A percentile compares a stretch with the other conserved stretches of the same genome.
phyloP scores from a whole-genome alignment of 1,139 yeast genomes.

The Pichia terricola region DNA sequence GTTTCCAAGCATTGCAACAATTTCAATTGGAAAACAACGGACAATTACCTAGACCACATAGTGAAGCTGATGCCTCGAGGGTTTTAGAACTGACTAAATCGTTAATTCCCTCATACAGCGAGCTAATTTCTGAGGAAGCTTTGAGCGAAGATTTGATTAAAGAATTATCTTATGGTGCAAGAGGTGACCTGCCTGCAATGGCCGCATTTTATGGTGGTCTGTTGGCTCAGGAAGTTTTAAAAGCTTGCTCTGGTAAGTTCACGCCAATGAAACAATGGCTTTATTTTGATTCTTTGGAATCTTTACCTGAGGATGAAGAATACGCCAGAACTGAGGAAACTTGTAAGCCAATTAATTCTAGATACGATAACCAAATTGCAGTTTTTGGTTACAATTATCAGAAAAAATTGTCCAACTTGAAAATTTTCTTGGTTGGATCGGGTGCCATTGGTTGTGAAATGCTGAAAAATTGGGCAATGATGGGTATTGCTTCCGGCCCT shows the following conservation, averaged over 20 bases:
- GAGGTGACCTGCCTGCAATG: conserved; percentile 87
- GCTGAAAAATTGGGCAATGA: conserved; percentile 95
- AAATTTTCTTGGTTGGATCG: conserved; percentile 87
- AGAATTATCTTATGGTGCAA: conserved; percentile 74
- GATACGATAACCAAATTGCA: conserved; percentile 91
- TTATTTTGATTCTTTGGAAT: conserved; percentile 90
- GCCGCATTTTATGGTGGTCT: conserved; percentile 91
- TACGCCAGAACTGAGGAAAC: conserved; percentile 60
- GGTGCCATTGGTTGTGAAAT: conserved; percentile 99
- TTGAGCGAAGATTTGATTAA: conserved; percentile 58
- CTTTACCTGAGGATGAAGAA: conserved; percentile 54
- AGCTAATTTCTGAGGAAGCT: conserved; percentile 39
- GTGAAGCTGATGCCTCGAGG: conserved; percentile 67
- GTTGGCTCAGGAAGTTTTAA: conserved; percentile 92
- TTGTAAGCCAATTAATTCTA: conserved; percentile 64
- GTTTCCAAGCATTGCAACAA: conserved; percentile 80
- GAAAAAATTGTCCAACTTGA: conserved; percentile 61
- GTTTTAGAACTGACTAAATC: conserved; percentile 51
- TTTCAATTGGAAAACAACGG: conserved; percentile 58
- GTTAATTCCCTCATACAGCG: conserved; percentile 43
- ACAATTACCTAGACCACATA: conserved; percentile 65
- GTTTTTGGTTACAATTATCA: conserved; percentile 82
- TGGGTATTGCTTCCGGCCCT: conserved; percentile 92
- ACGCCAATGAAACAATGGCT: conserved; percentile 84
- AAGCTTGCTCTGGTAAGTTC: conserved; percentile 91